A percentile compares a stretch with the other conserved stretches of the same genome.
Evolutionary conservation across 306 rosid genomes (phyloP).

Genomic region (Hylodesmum podocarpum): DNA sequence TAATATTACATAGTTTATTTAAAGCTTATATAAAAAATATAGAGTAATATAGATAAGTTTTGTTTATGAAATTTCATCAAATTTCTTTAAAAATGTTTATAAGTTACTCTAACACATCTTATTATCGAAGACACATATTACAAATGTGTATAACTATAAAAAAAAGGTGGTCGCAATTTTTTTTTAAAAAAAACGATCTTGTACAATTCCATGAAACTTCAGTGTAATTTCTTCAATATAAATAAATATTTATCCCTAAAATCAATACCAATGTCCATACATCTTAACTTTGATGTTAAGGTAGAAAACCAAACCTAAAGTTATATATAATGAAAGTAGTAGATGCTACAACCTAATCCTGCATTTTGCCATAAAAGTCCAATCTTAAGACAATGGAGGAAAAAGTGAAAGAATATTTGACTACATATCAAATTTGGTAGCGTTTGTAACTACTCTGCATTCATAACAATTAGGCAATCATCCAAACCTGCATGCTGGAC

Average conservation of each 20-base stretch:
- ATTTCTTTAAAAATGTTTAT: too few species aligned
- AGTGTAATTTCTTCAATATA: too few species aligned
- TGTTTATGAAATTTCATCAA: too few species aligned
- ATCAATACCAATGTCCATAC: neutral
- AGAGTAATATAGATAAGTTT: too few species aligned
- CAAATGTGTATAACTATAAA: too few species aligned
- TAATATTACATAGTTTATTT: neutral
- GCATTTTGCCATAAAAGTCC: neutral
- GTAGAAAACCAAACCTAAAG: neutral
- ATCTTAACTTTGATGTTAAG: neutral
- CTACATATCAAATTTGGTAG: neutral
- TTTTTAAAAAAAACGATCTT: too few species aligned
- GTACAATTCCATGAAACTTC: too few species aligned
- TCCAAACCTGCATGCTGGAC: constrained; percentile 23
- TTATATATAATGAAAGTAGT: neutral
- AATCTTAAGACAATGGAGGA: neutral
- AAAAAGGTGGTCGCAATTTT: too few species aligned
- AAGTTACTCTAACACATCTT: too few species aligned
- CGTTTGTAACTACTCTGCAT: neutral
- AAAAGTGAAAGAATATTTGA: constrained; percentile 8
- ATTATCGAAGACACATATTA: too few species aligned
- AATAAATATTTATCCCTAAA: too few species aligned
- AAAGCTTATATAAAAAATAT: neutral
- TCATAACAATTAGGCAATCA: constrained; percentile 4
- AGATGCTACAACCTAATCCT: constrained; percentile 12